A percentile compares a stretch with the other conserved stretches of the same genome.
phyloP scores from a whole-genome alignment of 2,329 filamentous ascomycete genomes.

The Colletotrichum spaethianum region DNA sequence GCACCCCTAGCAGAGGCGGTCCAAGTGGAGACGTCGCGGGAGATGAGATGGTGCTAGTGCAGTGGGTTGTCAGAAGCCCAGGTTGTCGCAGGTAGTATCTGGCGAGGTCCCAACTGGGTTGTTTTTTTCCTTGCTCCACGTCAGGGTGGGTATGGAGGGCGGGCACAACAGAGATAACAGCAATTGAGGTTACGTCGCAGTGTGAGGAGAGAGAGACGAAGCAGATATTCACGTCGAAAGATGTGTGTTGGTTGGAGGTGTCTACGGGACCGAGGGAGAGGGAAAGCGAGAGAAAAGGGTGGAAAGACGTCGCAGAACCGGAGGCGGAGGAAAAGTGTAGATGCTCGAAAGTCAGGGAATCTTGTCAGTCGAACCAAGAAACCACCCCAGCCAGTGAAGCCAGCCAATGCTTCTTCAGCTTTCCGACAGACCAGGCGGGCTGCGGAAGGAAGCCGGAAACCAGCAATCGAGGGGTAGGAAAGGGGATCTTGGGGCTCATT shows the following conservation, averaged over 20 bases:
- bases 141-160: conserved; percentile 21
- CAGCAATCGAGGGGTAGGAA: not conserved
- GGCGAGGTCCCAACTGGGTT: conserved; percentile 34
- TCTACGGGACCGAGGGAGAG: not conserved
- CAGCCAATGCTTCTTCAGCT: conserved; percentile 4
- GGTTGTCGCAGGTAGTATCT: conserved; percentile 32
- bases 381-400: not conserved
- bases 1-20: conserved; percentile 22
- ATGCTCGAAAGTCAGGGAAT: conserved; percentile 27
- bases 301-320: conserved; percentile 1
- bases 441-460: conserved; percentile 3
- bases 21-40: conserved; percentile 37
- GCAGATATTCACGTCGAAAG: not conserved
- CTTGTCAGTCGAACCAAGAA: not conserved
- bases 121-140: conserved; percentile 28
- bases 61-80: conserved; percentile 31
- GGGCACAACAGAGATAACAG: conserved; percentile 36
- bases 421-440: not conserved
- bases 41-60: conserved; percentile 40
- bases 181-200: conserved; percentile 30
- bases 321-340: conserved; percentile 1
- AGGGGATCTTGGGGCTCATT: not conserved
- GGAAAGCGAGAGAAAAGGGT: conserved; percentile 5
- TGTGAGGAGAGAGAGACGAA: conserved; percentile 13
- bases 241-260: not conserved